Conservation (phyloP, 2,329 filamentous ascomycete species). For the Geosmithia putterillii region DNA sequence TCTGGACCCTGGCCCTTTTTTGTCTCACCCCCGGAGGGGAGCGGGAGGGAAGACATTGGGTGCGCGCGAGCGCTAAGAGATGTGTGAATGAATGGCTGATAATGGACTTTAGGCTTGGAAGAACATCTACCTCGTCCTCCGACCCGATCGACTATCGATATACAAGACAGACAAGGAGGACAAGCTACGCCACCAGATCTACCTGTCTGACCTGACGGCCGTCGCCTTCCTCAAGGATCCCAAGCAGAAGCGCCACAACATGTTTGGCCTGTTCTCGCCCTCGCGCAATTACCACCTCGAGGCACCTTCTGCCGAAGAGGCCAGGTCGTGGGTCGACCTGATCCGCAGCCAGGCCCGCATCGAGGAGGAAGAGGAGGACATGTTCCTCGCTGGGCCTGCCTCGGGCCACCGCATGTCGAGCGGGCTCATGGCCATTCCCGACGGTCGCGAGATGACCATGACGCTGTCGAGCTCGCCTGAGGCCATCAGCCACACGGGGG, state of each 20-base stretch:
- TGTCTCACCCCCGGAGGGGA: conserved; percentile 3
- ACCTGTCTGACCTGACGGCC: conserved; percentile 80
- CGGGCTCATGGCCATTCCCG: conserved; percentile 6
- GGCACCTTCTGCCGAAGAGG: conserved; percentile 59
- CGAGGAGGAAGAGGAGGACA: conserved; percentile 79
- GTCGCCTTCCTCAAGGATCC: conserved; percentile 81
- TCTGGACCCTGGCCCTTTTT: conserved; percentile 25
- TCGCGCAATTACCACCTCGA: conserved; percentile 88
- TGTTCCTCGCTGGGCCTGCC: conserved; percentile 58
- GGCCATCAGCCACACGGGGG: conserved; percentile 19
- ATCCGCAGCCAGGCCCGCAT: conserved; percentile 72
- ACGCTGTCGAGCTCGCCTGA: conserved; percentile 50
- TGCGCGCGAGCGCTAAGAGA: no score
- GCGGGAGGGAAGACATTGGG: no score
- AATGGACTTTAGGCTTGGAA: conserved; percentile 65
- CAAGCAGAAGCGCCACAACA: conserved; percentile 73
- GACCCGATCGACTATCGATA: conserved; percentile 79
- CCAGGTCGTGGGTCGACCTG: conserved; percentile 73
- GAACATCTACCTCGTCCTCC: conserved; percentile 74
- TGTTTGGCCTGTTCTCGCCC: conserved; percentile 88
- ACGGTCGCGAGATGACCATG: conserved; percentile 14
- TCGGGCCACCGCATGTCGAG: conserved; percentile 31
- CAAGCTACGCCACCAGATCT: conserved; percentile 78
- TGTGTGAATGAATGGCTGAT: background rate
- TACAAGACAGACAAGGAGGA: conserved; percentile 89